These are phyloP conservation scores for Schwanniomyces vanrijiae DNA, from an alignment of 805 yeast genomes.

Conservation along the genomic window DNA sequence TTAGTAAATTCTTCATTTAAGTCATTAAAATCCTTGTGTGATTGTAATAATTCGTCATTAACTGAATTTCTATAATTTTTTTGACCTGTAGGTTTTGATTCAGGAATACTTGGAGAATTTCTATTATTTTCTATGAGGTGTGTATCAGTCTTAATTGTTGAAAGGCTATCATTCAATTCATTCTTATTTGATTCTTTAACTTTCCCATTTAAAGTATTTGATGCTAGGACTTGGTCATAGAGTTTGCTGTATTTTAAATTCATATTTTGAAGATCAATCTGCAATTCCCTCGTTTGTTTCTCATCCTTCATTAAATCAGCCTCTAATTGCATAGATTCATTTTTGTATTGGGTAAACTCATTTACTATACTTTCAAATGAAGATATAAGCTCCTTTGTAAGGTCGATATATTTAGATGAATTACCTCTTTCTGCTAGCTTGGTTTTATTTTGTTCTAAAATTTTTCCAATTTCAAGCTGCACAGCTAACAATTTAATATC, in stretches of 20 bases:
- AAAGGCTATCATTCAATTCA: neutral
- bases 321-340: constrained; percentile 19
- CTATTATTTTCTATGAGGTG: neutral
- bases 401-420: constrained; percentile 9
- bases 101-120: neutral
- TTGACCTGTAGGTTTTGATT: constrained; percentile 5
- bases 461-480: constrained; percentile 17
- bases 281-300: constrained; percentile 20
- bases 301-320: constrained; percentile 20
- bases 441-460: constrained; percentile 3
- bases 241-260: constrained; percentile 16
- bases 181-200: neutral
- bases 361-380: constrained; percentile 22
- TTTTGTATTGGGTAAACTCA: constrained; percentile 20
- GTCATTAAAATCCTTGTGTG: constrained; percentile 12
- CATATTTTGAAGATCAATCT: constrained; percentile 4
- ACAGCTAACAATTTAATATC: constrained; percentile 25
- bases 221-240: constrained; percentile 1
- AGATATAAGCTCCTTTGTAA: constrained; percentile 18
- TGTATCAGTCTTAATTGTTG: neutral
- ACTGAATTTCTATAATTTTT: neutral
- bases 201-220: neutral
- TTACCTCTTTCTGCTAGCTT: constrained; percentile 5
- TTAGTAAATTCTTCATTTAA: constrained; percentile 15
- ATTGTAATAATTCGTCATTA: constrained; percentile 16